Percentiles rank a stretch among this genome's conserved stretches.
Evolutionary conservation across 2,329 filamentous ascomycete genomes (phyloP).

Genomic region (Botrytis galanthina): DNA sequence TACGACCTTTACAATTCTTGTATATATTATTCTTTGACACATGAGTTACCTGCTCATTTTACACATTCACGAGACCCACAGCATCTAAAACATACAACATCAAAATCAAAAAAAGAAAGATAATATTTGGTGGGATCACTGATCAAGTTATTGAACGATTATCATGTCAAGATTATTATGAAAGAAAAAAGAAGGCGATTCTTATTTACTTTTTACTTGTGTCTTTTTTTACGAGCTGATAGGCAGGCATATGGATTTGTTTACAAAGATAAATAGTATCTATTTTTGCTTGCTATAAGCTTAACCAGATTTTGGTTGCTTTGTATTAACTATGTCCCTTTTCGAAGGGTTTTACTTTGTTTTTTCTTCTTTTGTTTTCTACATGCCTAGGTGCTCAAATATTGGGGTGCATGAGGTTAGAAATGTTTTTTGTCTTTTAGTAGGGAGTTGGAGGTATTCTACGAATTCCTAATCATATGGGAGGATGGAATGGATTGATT

Average conservation of each 20-base stretch:
- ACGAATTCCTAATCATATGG: neutral
- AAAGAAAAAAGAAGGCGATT: constrained; percentile 16
- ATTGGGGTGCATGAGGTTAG: constrained; percentile 1
- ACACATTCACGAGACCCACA: constrained; percentile 35
- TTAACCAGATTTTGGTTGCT: constrained; percentile 22
- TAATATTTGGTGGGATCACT: constrained; percentile 12
- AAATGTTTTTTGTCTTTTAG: constrained; percentile 15
- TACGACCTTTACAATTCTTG: constrained; percentile 27
- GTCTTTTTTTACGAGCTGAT: constrained; percentile 15
- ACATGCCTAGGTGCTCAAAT: constrained; percentile 9
- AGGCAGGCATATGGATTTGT: constrained; percentile 12
- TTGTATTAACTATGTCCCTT: constrained; percentile 21
- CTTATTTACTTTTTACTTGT: constrained; percentile 17
- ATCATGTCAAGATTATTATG: constrained; percentile 23
- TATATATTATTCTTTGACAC: constrained; percentile 30
- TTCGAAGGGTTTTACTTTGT: neutral
- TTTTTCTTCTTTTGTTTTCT: constrained; percentile 9
- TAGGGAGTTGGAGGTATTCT: neutral
- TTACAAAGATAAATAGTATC: constrained; percentile 13
- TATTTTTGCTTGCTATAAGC: constrained; percentile 16
- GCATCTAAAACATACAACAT: constrained; percentile 19
- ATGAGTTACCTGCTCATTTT: constrained; percentile 24
- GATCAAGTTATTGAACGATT: constrained; percentile 17
- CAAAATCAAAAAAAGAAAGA: constrained; percentile 19
- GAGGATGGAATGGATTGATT: constrained; percentile 14